phyloP scores from a whole-genome alignment of 148 eudicot genomes.

The Vaccinium corymbosum region DNA sequence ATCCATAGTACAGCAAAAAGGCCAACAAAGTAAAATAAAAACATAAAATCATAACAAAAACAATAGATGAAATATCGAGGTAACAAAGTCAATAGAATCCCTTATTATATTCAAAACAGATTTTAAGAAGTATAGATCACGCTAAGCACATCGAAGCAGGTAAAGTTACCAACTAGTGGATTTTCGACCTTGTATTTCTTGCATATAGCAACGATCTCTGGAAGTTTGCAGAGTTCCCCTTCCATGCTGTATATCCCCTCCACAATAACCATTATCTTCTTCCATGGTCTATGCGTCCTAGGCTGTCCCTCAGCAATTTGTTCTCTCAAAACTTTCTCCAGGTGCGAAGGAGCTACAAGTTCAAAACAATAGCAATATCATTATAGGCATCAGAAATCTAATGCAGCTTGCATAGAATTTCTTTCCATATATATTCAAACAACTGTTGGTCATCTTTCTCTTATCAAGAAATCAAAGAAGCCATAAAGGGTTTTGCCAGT shows the following conservation, averaged over 20 bases:
- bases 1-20: not conserved
- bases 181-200: constrained; percentile 83
- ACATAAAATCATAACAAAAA: not conserved
- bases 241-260: constrained; percentile 99
- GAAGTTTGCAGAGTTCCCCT: constrained; percentile 95
- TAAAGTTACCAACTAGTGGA: not conserved
- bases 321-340: constrained; percentile 84
- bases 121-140: not conserved
- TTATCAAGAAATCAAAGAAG: too few relatives aligned
- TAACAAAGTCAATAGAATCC: not conserved
- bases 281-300: constrained; percentile 98
- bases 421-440: too few relatives aligned
- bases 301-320: constrained; percentile 95
- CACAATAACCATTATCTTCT: constrained; percentile 89
- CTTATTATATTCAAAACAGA: not conserved
- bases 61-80: not conserved
- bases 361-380: constrained; percentile 5
- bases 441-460: too few relatives aligned
- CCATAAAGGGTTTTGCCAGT: too few relatives aligned
- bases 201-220: constrained; percentile 92
- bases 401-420: not conserved
- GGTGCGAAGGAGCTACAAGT: constrained; percentile 70
- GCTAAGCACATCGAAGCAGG: not conserved
- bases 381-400: constrained; percentile 3
- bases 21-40: not conserved